Evolutionary conservation across 1,284 basidiomycete genomes (phyloP), one percentile per base, ranked within the genome.

Genomic region (Flammula alnicola): DNA sequence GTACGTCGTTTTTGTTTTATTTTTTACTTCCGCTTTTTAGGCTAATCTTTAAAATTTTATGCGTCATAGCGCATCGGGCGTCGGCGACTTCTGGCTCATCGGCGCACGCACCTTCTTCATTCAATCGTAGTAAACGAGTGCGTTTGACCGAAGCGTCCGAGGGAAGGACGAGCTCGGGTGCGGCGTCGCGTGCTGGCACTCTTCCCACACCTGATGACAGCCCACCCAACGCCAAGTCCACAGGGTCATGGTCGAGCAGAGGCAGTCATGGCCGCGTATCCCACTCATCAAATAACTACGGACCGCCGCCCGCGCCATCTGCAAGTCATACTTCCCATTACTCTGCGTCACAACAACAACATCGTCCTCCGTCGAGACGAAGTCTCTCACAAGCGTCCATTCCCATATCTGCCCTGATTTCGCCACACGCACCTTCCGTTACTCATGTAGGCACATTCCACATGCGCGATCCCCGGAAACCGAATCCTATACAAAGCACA

Each of bases 391-490:
- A 80, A 60, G 66, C 72, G 14, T 90, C 88, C n/a, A 88, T 91
- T 30, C 88, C 88, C 5, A 78, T 91, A 45, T 86, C 83, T 44
- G 88, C 88, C 4, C 73, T 89, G 52, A 74, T 91, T 35, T 82
- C 84, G 9, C 88, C 88, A 0, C 88, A 87, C 61, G 86, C 85
- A 19, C 88, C 87, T 2, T 88, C 86, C 3, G 59, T 91, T 41
- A 64, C 72, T 19, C 72, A 71, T 19, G 81, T 82, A 9, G 68
- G 77, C 30, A 74, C 73, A 7, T 91, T 83, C 59, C 86, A 90
- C 60, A 90, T 91, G 88, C 81, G 84, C 20, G 88, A 91, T 65
- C 88, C 88, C 1, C 77, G 80, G 23, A 82, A 76, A 58, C 87
- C 87, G 2, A 75, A 79, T 2, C 78, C 75, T 36, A 69, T 78